phyloP scores from a whole-genome alignment of 495 filamentous ascomycete genomes.

The Xylaria sp. region DNA sequence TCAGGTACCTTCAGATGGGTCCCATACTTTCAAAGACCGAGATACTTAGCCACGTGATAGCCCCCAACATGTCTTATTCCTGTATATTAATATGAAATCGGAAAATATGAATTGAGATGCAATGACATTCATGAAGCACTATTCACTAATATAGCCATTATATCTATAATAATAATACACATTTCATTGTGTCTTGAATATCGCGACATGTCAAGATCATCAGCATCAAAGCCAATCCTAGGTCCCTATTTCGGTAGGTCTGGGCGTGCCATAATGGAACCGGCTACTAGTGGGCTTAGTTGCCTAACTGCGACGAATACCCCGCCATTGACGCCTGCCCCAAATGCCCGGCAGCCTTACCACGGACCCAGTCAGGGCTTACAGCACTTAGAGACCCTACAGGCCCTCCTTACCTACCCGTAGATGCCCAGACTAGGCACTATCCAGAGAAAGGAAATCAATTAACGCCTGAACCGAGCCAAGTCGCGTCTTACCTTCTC shows the following conservation, averaged over 20 bases:
- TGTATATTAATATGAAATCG: background rate
- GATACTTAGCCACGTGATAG: background rate
- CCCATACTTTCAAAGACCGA: background rate
- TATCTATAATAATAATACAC: background rate
- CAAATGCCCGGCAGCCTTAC: background rate
- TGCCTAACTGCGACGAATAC: background rate
- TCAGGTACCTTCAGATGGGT: background rate
- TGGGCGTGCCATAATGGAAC: background rate
- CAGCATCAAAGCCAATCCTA: too few species aligned
- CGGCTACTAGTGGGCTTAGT: background rate
- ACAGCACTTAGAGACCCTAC: background rate
- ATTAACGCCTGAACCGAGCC: slow-evolving; percentile 2
- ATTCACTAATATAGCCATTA: too few species aligned
- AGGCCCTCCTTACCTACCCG: background rate
- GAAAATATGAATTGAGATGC: background rate
- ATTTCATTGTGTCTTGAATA: background rate
- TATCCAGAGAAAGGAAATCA: slow-evolving; percentile 6
- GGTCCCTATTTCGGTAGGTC: too few species aligned
- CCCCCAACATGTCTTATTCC: background rate
- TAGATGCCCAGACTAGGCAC: background rate
- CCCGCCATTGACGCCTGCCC: background rate
- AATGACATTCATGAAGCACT: background rate
- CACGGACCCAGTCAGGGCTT: background rate
- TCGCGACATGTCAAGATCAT: background rate
- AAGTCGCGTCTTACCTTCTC: slow-evolving; percentile 23